Conservation (phyloP, 371 early-diverging fungal genomes). For the Neoconidiobolus thromboides region DNA sequence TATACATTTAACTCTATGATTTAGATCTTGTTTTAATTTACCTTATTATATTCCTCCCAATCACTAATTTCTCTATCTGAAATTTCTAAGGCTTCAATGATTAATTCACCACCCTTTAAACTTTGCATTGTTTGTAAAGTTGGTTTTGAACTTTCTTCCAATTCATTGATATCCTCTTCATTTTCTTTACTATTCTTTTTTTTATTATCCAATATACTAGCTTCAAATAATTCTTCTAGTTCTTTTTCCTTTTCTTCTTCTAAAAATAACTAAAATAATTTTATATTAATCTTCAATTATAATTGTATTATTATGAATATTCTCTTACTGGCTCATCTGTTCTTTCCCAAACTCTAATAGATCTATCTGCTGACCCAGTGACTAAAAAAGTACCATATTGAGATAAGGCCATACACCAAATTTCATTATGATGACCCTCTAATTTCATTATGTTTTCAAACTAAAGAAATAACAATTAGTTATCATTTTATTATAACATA, state of each 20-base stretch:
- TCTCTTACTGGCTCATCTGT: conserved; percentile 68
- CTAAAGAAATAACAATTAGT: conserved; percentile 10
- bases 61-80: conserved; percentile 59
- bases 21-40: conserved; percentile 6
- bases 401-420: conserved; percentile 78
- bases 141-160: conserved; percentile 47
- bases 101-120: conserved; percentile 77
- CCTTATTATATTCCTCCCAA: conserved; percentile 38
- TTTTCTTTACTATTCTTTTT: conserved; percentile 33
- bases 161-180: conserved; percentile 20
- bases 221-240: conserved; percentile 71
- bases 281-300: background rate
- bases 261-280: conserved; percentile 39
- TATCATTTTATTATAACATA: conserved; percentile 58
- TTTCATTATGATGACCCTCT: conserved; percentile 77
- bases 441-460: conserved; percentile 87
- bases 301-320: background rate
- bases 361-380: conserved; percentile 76
- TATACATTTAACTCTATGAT: conserved; percentile 18
- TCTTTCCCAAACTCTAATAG: conserved; percentile 82
- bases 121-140: conserved; percentile 74
- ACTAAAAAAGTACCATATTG: conserved; percentile 72
- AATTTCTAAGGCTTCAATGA: conserved; percentile 77
- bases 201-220: conserved; percentile 42
- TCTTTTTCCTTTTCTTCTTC: conserved; percentile 94